phyloP scores from a whole-genome alignment of 129 eudicot species.

The Artemisia argyi region DNA sequence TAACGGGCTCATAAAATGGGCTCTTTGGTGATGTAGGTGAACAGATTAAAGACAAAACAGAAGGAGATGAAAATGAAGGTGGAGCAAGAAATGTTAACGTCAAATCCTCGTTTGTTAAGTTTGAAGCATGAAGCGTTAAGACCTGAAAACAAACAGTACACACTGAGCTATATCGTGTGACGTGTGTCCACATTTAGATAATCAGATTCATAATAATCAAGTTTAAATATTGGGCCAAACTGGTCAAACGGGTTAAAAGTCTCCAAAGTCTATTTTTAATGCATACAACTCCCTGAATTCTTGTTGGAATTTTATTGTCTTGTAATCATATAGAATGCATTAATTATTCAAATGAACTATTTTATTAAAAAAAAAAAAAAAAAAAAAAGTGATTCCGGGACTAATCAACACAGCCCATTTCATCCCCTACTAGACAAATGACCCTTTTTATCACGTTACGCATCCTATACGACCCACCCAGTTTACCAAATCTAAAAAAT shows the following conservation, averaged over 20 bases:
- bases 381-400: conserved; percentile 8
- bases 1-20: conserved; percentile 26
- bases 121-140: conserved; percentile 85
- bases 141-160: conserved; percentile 47
- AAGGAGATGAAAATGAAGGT: conserved; percentile 61
- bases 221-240: neutral
- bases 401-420: neutral
- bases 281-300: neutral
- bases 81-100: conserved; percentile 84
- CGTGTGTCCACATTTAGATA: no score
- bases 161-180: neutral
- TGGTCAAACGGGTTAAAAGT: neutral
- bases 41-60: conserved; percentile 54
- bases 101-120: conserved; percentile 72
- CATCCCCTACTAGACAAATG: neutral
- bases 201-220: no score
- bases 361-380: neutral
- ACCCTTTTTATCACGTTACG: neutral
- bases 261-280: neutral
- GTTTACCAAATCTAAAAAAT: conserved; percentile 7
- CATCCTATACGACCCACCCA: neutral
- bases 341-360: neutral
- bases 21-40: conserved; percentile 59
- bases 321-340: neutral
- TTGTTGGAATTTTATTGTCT: neutral